Base-by-base conservation (phyloP, 2,329 filamentous ascomycete species). In the Paramyrothecium sp. region DNA sequence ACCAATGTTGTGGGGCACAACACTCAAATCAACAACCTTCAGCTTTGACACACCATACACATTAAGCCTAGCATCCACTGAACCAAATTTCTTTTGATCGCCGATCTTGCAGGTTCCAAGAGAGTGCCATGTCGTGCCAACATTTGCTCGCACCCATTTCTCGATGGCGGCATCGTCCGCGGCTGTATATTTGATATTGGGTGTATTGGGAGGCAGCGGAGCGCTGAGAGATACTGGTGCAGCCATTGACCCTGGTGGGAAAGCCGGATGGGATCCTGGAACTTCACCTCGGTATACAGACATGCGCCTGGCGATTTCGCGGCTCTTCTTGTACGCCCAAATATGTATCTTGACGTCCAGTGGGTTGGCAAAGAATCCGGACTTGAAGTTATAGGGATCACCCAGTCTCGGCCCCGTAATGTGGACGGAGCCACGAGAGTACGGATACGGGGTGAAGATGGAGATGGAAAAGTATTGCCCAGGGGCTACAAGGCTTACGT, bases 271-370 rank as follows among this genome's bases (percentile, higher is more conserved):
- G 2, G 70, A 63, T 3, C 65, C 54, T 3, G 71, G 65, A 3
- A 75, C 46, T 67, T 82, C 76, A 65, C 81, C 74, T 56, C 75
- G 63, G 69, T 81, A 87, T 57, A 78, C 74, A 2, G 76, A 69
- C 65, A 83, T 81, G 16, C 84, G 81, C 2, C 86, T 80, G 20
- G 78, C 73, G 54, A 88, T 79, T 68, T 88, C 85, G 2, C 86
- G 82, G 44, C 79, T 77, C 61, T 81, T 81, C 71, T 89, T 89
- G 74, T 89, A 89, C 1, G 75, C 78, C 85, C 85, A 88, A 11
- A 86, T 62, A 13, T 83, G 79, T 63, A 79, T 83, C 66, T 81
- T 81, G 23, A 87, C 33, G 64, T 88, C 85, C 21, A 83, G 71
- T 11, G 8, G 10, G 19, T 48, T 48, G 10, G 8, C 75, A 38